Percentiles rank a stretch among this genome's conserved stretches.
phyloP scores from a whole-genome alignment of 257 asterid genomes.

The Cruciata laevipes region DNA sequence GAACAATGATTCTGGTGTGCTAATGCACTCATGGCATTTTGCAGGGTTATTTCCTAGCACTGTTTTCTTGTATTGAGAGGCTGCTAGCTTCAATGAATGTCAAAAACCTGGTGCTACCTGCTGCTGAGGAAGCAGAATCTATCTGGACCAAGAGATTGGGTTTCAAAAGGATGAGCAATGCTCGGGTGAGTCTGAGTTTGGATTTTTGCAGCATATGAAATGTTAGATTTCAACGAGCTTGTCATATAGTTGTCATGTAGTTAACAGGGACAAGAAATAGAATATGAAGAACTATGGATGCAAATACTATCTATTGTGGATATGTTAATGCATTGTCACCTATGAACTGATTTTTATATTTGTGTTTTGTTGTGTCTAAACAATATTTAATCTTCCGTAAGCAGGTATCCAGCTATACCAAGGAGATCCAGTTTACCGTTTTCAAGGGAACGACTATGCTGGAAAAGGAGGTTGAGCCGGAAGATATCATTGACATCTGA shows the following conservation, averaged over 20 bases:
- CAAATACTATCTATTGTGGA: neutral
- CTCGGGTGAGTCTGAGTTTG: constrained; percentile 46
- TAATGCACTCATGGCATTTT: constrained; percentile 6
- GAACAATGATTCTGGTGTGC: neutral
- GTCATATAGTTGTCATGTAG: no score
- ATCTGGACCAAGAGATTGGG: constrained; percentile 95
- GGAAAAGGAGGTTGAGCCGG: constrained; percentile 60
- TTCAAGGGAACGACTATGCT: constrained; percentile 84
- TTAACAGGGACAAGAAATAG: neutral
- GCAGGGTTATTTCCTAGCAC: constrained; percentile 88
- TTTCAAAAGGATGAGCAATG: constrained; percentile 70
- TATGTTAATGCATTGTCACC: neutral
- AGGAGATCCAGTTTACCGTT: constrained; percentile 68
- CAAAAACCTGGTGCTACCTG: constrained; percentile 80
- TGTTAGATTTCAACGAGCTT: neutral
- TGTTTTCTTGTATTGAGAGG: constrained; percentile 78
- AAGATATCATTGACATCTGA: constrained; percentile 2
- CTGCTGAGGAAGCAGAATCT: constrained; percentile 96
- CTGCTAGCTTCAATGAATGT: constrained; percentile 70
- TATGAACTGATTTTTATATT: neutral
- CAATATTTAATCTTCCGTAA: constrained; percentile 5
- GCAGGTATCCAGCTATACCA: constrained; percentile 69
- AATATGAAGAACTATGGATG: neutral
- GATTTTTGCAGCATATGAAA: neutral
- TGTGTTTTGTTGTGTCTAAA: neutral